phyloP scores from a whole-genome alignment of 2,329 filamentous ascomycete species.

The Helicocarpus griseus region DNA sequence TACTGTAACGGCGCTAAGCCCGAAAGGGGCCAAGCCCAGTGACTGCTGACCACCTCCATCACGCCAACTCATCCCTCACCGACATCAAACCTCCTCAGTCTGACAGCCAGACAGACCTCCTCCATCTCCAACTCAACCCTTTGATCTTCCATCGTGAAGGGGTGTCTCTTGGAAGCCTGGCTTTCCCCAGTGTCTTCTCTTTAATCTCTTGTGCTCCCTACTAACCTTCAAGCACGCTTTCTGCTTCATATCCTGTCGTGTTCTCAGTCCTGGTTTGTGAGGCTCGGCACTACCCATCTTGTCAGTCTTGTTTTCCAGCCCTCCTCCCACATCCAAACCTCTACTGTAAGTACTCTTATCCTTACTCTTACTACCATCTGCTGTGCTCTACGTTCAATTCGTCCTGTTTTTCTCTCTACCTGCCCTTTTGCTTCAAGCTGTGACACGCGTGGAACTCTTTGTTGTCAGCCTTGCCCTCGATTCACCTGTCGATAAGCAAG shows the following conservation, averaged over 20 bases:
- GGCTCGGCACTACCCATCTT: not conserved
- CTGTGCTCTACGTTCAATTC: not conserved
- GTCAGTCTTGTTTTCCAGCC: not conserved
- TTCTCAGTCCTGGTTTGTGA: not conserved
- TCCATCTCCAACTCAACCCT: not conserved
- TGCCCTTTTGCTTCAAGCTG: not conserved
- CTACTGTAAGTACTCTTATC: not conserved
- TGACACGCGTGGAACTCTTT: not conserved
- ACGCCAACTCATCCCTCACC: conserved; percentile 7
- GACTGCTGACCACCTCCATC: not conserved
- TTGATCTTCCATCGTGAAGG: not conserved
- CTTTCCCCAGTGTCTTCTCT: not conserved
- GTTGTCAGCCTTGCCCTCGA: not conserved
- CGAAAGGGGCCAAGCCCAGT: not conserved
- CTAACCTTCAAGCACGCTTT: not conserved
- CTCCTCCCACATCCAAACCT: not conserved
- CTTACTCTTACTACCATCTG: not conserved
- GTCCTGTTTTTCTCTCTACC: not conserved
- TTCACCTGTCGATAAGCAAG: not conserved
- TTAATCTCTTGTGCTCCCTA: conserved; percentile 3
- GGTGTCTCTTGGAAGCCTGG: not conserved
- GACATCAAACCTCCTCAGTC: conserved; percentile 5
- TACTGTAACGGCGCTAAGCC: not conserved
- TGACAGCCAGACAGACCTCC: too few species aligned
- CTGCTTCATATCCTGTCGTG: not conserved